These are phyloP conservation scores for Cruciata laevipes DNA, from an alignment of 257 asterid species.

Conservation along the genomic window DNA sequence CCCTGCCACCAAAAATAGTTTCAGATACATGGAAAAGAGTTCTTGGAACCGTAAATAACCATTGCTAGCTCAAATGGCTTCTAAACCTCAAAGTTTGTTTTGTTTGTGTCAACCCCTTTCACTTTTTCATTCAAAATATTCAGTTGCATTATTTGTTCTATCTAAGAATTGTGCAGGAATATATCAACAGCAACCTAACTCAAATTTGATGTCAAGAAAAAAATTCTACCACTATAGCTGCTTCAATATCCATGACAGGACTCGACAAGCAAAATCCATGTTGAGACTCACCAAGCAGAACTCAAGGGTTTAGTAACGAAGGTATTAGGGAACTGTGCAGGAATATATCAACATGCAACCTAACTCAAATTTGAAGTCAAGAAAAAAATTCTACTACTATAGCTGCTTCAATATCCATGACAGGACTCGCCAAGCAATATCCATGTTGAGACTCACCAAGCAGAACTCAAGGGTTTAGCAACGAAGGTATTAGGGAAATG, in stretches of 20 bases:
- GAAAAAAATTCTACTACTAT: neutral
- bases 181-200: neutral
- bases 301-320: neutral
- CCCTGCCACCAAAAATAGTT: slow-evolving; percentile 38
- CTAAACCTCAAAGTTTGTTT: neutral
- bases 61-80: neutral
- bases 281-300: neutral
- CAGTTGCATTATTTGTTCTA: neutral
- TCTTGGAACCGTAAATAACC: slow-evolving; percentile 1
- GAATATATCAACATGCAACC: slow-evolving; percentile 1
- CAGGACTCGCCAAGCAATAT: neutral
- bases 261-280: neutral
- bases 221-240: neutral
- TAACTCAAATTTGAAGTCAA: neutral
- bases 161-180: neutral
- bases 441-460: neutral
- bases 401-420: neutral
- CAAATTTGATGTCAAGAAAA: neutral
- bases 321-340: neutral
- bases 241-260: neutral
- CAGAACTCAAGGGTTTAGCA: neutral
- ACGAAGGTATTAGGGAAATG: neutral
- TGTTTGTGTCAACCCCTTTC: neutral
- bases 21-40: slow-evolving; percentile 5
- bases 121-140: neutral